Conservation (phyloP, 768 basidiomycete genomes). For the Trametes coccinea region DNA sequence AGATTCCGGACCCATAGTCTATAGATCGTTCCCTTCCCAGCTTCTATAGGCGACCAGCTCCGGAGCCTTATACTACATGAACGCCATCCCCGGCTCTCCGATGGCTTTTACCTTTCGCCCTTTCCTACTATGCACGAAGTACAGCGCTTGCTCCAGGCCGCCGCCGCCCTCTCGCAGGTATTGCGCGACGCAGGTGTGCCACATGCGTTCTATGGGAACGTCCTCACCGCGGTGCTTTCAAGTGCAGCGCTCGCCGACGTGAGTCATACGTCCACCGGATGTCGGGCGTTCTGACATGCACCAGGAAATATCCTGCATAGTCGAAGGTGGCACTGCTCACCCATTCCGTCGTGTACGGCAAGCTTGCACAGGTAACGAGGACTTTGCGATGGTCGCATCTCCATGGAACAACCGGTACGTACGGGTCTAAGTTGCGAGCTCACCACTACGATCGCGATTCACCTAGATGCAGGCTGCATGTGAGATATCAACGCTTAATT, state of each 20-base stretch:
- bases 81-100: slow-evolving; percentile 5
- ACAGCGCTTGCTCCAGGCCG: slow-evolving; percentile 74
- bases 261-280: slow-evolving; percentile 31
- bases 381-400: slow-evolving; percentile 67
- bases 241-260: slow-evolving; percentile 68
- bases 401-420: slow-evolving; percentile 85
- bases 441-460: slow-evolving; percentile 4
- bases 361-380: slow-evolving; percentile 62
- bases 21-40: slow-evolving; percentile 23
- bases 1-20: slow-evolving; percentile 17
- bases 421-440: not conserved
- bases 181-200: slow-evolving; percentile 59
- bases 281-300: slow-evolving; percentile 15
- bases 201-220: slow-evolving; percentile 80
- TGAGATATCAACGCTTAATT: slow-evolving; percentile 72
- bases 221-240: slow-evolving; percentile 69
- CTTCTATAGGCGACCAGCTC: slow-evolving; percentile 23
- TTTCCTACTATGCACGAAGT: slow-evolving; percentile 67
- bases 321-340: slow-evolving; percentile 69
- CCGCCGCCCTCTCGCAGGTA: slow-evolving; percentile 67
- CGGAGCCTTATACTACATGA: slow-evolving; percentile 20
- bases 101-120: slow-evolving; percentile 39
- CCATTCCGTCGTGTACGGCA: slow-evolving; percentile 82
- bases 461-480: slow-evolving; percentile 56
- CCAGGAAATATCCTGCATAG: slow-evolving; percentile 85